A percentile compares a stretch with the other conserved stretches of the same genome.
Conservation (phyloP, 1,284 basidiomycete genomes). For the Thecaphora thlaspeos region DNA sequence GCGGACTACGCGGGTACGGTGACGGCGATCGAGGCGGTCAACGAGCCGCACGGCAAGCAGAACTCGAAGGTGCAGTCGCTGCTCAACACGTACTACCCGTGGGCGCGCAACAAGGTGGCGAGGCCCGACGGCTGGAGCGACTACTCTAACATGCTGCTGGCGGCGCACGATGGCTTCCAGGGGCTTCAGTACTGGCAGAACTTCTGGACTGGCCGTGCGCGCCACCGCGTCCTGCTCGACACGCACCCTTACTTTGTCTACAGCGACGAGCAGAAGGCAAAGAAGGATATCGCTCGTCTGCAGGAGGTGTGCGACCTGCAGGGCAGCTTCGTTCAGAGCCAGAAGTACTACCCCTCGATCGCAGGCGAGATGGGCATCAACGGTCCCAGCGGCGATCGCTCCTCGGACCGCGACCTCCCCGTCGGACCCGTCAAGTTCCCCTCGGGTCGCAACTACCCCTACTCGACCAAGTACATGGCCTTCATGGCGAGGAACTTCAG, state of each 20-base stretch:
- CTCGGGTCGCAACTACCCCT: constrained; percentile 35
- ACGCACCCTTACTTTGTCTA: constrained; percentile 52
- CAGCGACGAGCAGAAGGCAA: constrained; percentile 26
- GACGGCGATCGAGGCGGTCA: constrained; percentile 48
- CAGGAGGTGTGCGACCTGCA: constrained; percentile 33
- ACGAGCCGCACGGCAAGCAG: constrained; percentile 48
- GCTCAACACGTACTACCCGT: constrained; percentile 39
- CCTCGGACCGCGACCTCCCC: constrained; percentile 33
- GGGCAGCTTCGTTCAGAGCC: constrained; percentile 18
- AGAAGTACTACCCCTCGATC: constrained; percentile 44
- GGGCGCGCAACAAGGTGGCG: constrained; percentile 43
- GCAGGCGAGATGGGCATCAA: constrained; percentile 39
- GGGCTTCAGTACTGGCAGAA: constrained; percentile 67
- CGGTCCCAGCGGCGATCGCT: constrained; percentile 42
- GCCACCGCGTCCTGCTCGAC: constrained; percentile 43
- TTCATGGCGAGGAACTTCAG: constrained; percentile 82
- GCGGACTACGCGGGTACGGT: constrained; percentile 38
- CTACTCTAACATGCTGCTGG: constrained; percentile 47
- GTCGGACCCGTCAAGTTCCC: constrained; percentile 44
- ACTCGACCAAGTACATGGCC: constrained; percentile 68
- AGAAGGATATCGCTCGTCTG: constrained; percentile 34
- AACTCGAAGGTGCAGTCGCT: constrained; percentile 18
- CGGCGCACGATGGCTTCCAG: constrained; percentile 85
- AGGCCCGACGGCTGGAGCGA: constrained; percentile 26
- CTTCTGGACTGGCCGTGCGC: constrained; percentile 34